Percentiles rank a stretch among this genome's conserved stretches.
These are phyloP conservation scores for Termitomyces sp. DNA, from an alignment of 768 basidiomycete species.

Conservation along the genomic window DNA sequence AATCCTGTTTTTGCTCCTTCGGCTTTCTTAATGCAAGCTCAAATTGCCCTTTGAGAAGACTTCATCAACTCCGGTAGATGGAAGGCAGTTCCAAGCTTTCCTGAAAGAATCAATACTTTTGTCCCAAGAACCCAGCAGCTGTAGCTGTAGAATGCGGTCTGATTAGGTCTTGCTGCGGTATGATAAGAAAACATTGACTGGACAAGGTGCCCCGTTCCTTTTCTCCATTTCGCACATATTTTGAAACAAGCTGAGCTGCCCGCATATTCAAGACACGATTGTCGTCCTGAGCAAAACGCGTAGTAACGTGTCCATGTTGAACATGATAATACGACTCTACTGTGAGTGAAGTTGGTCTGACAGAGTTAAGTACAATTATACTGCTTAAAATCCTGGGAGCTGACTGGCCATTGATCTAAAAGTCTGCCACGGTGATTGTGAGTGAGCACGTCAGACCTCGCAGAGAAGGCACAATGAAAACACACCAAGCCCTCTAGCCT, in stretches of 20 bases:
- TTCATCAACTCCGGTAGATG: constrained; percentile 22
- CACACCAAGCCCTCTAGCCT: background rate
- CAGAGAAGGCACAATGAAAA: background rate
- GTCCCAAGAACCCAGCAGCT: constrained; percentile 18
- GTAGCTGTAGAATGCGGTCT: background rate
- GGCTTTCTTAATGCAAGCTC: constrained; percentile 20
- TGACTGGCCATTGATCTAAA: background rate
- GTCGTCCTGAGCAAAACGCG: too few species aligned
- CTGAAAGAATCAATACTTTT: constrained; percentile 21
- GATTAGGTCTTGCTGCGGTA: background rate
- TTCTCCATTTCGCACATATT: too few species aligned
- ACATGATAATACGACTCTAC: too few species aligned
- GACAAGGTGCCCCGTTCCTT: constrained; percentile 19
- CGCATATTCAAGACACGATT: too few species aligned
- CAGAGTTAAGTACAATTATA: background rate
- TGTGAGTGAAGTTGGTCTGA: too few species aligned
- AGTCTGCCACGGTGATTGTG: background rate
- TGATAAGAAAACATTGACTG: background rate
- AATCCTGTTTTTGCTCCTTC: background rate
- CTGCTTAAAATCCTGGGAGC: background rate
- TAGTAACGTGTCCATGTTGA: too few species aligned
- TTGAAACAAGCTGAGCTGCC: too few species aligned
- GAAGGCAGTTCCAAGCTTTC: constrained; percentile 24
- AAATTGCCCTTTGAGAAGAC: constrained; percentile 29
- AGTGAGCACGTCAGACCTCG: too few species aligned